Base-by-base conservation (phyloP, 495 filamentous ascomycete genomes). In the Aspergillus carlsbadensis region DNA sequence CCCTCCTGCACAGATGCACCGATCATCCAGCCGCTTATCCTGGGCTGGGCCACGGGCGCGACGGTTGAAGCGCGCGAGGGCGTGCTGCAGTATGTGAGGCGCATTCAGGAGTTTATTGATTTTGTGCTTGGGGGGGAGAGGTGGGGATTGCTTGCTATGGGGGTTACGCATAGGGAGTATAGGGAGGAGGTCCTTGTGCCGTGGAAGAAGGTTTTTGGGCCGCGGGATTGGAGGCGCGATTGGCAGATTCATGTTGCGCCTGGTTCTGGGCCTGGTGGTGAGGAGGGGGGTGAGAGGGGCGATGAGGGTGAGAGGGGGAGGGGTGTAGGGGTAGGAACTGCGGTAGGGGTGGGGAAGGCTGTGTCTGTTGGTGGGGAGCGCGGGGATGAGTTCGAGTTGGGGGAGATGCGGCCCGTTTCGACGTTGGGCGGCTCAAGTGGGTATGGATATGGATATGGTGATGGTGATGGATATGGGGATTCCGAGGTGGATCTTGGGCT, bases 201-300 rank as follows among this genome's bases (percentile, higher is more conserved):
- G 20, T 43, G 41, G 41, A 43, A 18, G 41, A 14, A 43, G 41
- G 41, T 22, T 22, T 43, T 21, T 13, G 41, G 41, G 18, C 41
- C 41, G 6, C 15, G 41, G 18, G 18, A 43, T 24, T 43, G 41
- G 41, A 43, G 6, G 17, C 2, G 41, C 1, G 41, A 43, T 14
- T 43, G 41, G 41, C 41, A 43, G 41, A 43, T 43, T 17, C 41
- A 43, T 43, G 41, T 43, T 22, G 41, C 41, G 41, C 41, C 41
- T 15, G 15, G 11, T n/a, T n/a, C n/a, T n/a, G n/a, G n/a, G n/a
- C n/a, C n/a, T n/a, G n/a, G n/a, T n/a, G n/a, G n/a, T n/a, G n/a
- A n/a, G n/a, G n/a, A n/a, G n/a, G n/a, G n/a, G n/a, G n/a, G n/a
- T n/a, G n/a, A n/a, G n/a, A n/a, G n/a, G n/a, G n/a, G n/a, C n/a